Evolutionary conservation across 2,329 filamentous ascomycete species (phyloP).

Genomic region (Xylaria sp.): DNA sequence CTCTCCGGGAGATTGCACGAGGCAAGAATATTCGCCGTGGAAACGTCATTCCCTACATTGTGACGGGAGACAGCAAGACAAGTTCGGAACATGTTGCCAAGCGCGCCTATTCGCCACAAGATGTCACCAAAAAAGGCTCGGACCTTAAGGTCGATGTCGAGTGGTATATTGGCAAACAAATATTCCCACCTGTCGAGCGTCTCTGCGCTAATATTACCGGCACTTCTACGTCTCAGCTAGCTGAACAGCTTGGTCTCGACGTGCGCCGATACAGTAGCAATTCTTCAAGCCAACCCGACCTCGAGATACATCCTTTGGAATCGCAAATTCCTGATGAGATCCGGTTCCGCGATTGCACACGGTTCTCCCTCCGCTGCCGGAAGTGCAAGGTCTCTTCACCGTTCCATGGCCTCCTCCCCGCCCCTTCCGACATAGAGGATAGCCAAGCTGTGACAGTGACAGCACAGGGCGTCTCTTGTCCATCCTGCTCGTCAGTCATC

Average conservation of each 20-base stretch:
- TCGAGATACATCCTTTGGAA: slow-evolving; percentile 89
- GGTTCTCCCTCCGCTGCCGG: slow-evolving; percentile 83
- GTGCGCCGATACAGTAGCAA: slow-evolving; percentile 85
- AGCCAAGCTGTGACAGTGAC: slow-evolving; percentile 58
- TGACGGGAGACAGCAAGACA: slow-evolving; percentile 76
- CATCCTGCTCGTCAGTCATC: slow-evolving; percentile 73
- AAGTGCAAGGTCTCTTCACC: slow-evolving; percentile 76
- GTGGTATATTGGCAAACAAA: slow-evolving; percentile 98
- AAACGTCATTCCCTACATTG: slow-evolving; percentile 96
- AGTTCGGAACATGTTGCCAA: slow-evolving; percentile 80
- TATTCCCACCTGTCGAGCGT: slow-evolving; percentile 96
- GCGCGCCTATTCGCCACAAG: slow-evolving; percentile 86
- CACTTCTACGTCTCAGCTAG: slow-evolving; percentile 88
- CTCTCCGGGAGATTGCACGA: slow-evolving; percentile 84
- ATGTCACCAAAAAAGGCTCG: slow-evolving; percentile 81
- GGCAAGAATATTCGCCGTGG: slow-evolving; percentile 92
- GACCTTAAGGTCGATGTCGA: slow-evolving; percentile 90
- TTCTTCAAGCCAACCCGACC: slow-evolving; percentile 59
- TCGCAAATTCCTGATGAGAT: slow-evolving; percentile 93
- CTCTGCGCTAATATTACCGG: slow-evolving; percentile 95
- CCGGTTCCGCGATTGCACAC: slow-evolving; percentile 84
- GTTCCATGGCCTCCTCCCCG: slow-evolving; percentile 79
- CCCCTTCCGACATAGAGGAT: slow-evolving; percentile 55
- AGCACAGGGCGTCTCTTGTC: slow-evolving; percentile 79
- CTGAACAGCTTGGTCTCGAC: slow-evolving; percentile 93